Conservation (phyloP, 768 basidiomycete species). For the Chlorophyllum brunneum region DNA sequence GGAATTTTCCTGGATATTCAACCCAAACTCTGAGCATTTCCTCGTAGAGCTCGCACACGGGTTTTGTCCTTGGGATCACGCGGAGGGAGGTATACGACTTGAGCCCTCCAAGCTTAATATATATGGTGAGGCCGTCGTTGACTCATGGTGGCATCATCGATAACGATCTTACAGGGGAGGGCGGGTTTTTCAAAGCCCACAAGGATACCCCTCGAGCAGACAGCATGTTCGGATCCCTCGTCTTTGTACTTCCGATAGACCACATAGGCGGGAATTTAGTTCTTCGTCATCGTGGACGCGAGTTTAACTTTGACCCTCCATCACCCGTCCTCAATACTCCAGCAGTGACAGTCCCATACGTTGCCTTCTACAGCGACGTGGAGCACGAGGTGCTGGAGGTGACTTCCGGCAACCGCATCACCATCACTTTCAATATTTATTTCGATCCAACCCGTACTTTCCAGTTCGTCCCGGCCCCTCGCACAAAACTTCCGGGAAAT, state of each 20-base stretch:
- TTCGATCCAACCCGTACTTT: conserved; percentile 13
- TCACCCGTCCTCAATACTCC: conserved; percentile 15
- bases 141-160: neutral
- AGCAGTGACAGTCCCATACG: conserved; percentile 24
- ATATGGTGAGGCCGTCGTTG: conserved; percentile 23
- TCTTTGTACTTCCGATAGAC: conserved; percentile 41
- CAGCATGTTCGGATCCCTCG: conserved; percentile 49
- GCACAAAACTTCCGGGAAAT: conserved; percentile 4
- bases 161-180: conserved; percentile 25
- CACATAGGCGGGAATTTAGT: conserved; percentile 44
- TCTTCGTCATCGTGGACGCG: conserved; percentile 27
- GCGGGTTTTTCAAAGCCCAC: conserved; percentile 47
- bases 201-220: conserved; percentile 42
- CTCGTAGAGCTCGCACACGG: conserved; percentile 8
- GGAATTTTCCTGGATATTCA: conserved; percentile 19
- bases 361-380: conserved; percentile 36
- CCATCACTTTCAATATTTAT: conserved; percentile 40
- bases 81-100: conserved; percentile 16
- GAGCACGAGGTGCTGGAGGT: conserved; percentile 37
- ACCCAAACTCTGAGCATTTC: conserved; percentile 14
- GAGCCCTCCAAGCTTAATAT: conserved; percentile 36
- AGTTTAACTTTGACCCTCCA: conserved; percentile 35
- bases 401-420: conserved; percentile 33
- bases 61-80: conserved; percentile 17
- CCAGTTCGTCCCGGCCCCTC: neutral